Evolutionary conservation across 306 rosid genomes (phyloP).

Genomic region (Castanospermum australe): DNA sequence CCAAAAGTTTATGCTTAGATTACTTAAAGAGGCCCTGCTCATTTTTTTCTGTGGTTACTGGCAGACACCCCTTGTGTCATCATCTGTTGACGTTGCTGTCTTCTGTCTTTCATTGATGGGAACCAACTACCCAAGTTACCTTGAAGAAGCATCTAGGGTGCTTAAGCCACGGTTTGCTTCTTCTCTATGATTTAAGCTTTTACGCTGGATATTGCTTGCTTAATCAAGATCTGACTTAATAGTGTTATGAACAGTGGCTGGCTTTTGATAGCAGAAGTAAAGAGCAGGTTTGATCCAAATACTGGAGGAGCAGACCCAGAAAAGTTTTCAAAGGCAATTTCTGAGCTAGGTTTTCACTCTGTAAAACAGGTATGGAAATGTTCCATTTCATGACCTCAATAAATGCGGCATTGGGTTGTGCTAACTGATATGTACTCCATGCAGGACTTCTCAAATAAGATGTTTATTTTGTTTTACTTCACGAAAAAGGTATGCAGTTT

Average conservation of each 20-base stretch:
- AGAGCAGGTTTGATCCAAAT: slow-evolving; percentile 86
- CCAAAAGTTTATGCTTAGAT: background rate
- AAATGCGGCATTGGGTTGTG: background rate
- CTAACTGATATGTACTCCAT: slow-evolving; percentile 35
- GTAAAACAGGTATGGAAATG: slow-evolving; percentile 48
- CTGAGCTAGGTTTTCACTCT: slow-evolving; percentile 70
- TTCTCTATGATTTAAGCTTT: background rate
- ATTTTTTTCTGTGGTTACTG: slow-evolving; percentile 20
- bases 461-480: slow-evolving; percentile 83
- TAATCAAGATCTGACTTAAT: slow-evolving; percentile 23
- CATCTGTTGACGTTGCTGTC: slow-evolving; percentile 76
- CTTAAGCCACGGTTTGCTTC: slow-evolving; percentile 69
- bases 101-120: slow-evolving; percentile 97
- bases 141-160: slow-evolving; percentile 75
- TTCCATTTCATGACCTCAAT: background rate
- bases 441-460: slow-evolving; percentile 93
- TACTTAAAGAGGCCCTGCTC: background rate
- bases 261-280: slow-evolving; percentile 96
- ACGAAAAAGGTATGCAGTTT: slow-evolving; percentile 64
- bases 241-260: slow-evolving; percentile 58
- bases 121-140: slow-evolving; percentile 68
- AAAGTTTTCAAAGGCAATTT: slow-evolving; percentile 60
- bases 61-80: slow-evolving; percentile 70
- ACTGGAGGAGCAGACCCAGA: slow-evolving; percentile 91
- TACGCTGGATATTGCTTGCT: background rate